Conservation (phyloP, 2,329 filamentous ascomycete genomes). For the Colletotrichum sp. region DNA sequence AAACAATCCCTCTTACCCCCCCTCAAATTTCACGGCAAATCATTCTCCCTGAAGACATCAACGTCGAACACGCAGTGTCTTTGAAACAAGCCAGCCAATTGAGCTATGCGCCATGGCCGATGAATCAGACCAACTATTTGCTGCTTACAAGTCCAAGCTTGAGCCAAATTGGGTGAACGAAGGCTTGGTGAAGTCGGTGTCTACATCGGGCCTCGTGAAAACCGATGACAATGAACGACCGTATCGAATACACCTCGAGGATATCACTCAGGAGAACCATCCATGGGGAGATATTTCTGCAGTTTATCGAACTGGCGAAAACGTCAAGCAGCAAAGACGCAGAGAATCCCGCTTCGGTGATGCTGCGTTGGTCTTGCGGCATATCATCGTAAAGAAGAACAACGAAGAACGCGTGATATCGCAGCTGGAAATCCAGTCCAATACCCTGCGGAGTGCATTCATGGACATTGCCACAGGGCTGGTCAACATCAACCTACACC, state of each 20-base stretch:
- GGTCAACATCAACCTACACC: neutral
- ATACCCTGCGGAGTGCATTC: neutral
- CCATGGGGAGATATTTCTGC: neutral
- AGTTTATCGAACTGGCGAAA: neutral
- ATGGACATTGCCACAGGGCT: neutral
- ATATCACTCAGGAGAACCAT: neutral
- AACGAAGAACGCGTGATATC: neutral
- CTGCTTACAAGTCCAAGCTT: neutral
- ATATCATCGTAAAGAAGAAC: neutral
- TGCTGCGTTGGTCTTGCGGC: neutral
- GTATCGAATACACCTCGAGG: neutral
- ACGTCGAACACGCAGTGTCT: too few species aligned
- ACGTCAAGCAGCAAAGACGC: neutral
- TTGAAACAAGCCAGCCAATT: too few species aligned
- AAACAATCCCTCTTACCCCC: too few species aligned
- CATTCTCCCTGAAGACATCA: too few species aligned
- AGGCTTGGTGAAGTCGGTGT: too few species aligned
- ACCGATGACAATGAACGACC: neutral
- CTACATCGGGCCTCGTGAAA: too few species aligned
- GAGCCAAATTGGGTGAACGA: neutral
- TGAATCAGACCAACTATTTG: too few species aligned
- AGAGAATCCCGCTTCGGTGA: neutral
- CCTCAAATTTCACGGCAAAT: too few species aligned
- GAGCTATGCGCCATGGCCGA: too few species aligned
- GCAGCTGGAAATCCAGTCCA: neutral